phyloP scores from a whole-genome alignment of 2,329 filamentous ascomycete genomes.

The Geosmithia putterillii region DNA sequence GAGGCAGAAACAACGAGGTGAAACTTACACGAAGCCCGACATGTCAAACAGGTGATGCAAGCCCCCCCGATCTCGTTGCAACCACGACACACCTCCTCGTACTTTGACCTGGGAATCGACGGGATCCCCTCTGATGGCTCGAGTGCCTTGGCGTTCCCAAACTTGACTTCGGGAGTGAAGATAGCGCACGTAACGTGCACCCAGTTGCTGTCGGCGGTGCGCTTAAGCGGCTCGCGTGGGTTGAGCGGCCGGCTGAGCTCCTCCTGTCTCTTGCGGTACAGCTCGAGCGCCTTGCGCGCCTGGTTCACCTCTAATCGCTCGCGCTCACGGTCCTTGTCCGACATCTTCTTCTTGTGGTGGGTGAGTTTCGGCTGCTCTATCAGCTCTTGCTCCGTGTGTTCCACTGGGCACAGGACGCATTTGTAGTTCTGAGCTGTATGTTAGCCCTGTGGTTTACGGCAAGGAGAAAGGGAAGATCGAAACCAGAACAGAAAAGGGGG shows the following conservation, averaged over 20 bases:
- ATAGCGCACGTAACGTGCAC: slow-evolving; percentile 89
- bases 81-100: slow-evolving; percentile 68
- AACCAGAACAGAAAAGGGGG: too few species aligned
- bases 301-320: slow-evolving; percentile 79
- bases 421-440: slow-evolving; percentile 57
- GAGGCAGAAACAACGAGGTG: not conserved
- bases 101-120: slow-evolving; percentile 60
- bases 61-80: slow-evolving; percentile 70
- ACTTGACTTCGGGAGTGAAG: slow-evolving; percentile 87
- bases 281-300: slow-evolving; percentile 65
- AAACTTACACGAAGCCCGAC: slow-evolving; percentile 38
- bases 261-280: slow-evolving; percentile 71
- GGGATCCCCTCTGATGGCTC: slow-evolving; percentile 85
- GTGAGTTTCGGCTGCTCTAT: slow-evolving; percentile 52
- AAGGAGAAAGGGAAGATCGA: not conserved
- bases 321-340: slow-evolving; percentile 80
- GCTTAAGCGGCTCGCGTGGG: slow-evolving; percentile 83
- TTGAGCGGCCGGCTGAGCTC: slow-evolving; percentile 71
- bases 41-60: slow-evolving; percentile 72
- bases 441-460: too few species aligned
- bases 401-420: slow-evolving; percentile 82
- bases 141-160: slow-evolving; percentile 70
- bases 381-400: slow-evolving; percentile 69
- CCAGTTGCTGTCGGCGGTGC: slow-evolving; percentile 96
- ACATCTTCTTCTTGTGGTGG: slow-evolving; percentile 68